Evolutionary conservation across 371 early-diverging fungal genomes (phyloP), one percentile per base, ranked within the genome.

Genomic region (Rhizopus stolonifer): DNA sequence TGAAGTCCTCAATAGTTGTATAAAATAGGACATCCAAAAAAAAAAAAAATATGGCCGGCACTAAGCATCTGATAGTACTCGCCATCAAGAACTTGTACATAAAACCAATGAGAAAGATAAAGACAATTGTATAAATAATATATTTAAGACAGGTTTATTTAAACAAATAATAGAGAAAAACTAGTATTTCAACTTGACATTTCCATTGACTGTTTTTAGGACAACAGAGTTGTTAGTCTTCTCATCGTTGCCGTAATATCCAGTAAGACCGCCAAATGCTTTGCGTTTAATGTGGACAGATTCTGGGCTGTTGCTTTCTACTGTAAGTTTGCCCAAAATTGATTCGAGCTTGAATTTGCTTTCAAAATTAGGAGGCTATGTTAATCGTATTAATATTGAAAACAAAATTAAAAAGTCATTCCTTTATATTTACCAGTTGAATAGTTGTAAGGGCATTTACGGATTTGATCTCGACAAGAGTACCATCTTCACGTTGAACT

Each of bases 191-290:
- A 54, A 42, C 3, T 29, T 17, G 14, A 47, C 6, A 6, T 32
- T 23, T 4, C 55, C 55, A 42, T 22, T 54, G 7, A 31, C 25
- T 2, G 42, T 15, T 2, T 36, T 21, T 23, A 56, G 42, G 11
- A 6, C 5, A 8, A 56, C 48, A 10, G 40, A 25, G 15, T 56
- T 56, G 11, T 43, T 32, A 33, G 49, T 43, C 8, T 32, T 15
- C 4, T 40, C 29, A 50, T 50, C 24, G 24, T 49, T 11, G 0
- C 57, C 57, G 36, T 49, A 49, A 18, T 56, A 56, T 4, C 57
- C 57, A 1, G 24, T n/a, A 5, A 29, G 42, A 3, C 8, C 4
- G 14, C 45, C 45, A 32, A 49, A 49, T 23, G 44, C 10, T 8
- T 24, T 31, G 7, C 13, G 11, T 2, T 18, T 22, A 11, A 36